Evolutionary conservation across 2,329 filamentous ascomycete genomes (phyloP).

Genomic region (Penicillium paneum): DNA sequence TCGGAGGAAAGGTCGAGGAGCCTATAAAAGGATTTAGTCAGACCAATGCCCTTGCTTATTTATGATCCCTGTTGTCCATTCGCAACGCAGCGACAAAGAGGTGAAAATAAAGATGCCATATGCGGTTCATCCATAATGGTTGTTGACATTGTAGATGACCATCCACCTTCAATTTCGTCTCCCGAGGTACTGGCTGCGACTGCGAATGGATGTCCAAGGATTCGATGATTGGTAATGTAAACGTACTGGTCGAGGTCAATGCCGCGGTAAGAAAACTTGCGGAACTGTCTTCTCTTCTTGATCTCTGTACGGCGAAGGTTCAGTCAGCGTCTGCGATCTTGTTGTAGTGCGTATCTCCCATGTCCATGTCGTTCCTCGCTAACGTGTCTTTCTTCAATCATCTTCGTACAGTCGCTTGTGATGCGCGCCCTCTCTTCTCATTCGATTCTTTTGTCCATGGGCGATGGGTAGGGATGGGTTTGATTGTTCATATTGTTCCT

Average conservation of each 20-base stretch:
- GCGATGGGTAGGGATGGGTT: constrained; percentile 18
- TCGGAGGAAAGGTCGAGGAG: constrained; percentile 98
- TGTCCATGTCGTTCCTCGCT: constrained; percentile 17
- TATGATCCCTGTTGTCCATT: background rate
- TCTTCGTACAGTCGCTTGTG: constrained; percentile 7
- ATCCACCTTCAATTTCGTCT: constrained; percentile 6
- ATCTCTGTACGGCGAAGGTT: constrained; percentile 62
- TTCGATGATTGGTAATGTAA: constrained; percentile 15
- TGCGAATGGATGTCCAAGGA: constrained; percentile 9
- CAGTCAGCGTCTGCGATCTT: constrained; percentile 31
- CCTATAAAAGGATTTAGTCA: constrained; percentile 52
- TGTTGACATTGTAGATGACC: background rate
- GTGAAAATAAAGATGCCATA: constrained; percentile 4
- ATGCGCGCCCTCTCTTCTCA: constrained; percentile 2
- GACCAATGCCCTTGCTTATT: constrained; percentile 12
- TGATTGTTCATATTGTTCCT: constrained; percentile 24
- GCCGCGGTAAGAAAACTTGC: constrained; percentile 99
- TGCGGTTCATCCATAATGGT: background rate
- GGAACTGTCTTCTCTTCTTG: constrained; percentile 99
- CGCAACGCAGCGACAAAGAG: constrained; percentile 3
- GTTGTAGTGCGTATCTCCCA: constrained; percentile 12
- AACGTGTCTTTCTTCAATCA: background rate
- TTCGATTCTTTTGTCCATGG: constrained; percentile 9
- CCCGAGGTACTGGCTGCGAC: constrained; percentile 9
- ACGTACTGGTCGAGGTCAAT: constrained; percentile 99